A percentile compares a stretch with the other conserved stretches of the same genome.
phyloP scores from a whole-genome alignment of 2,329 filamentous ascomycete species.

The Plectosphaerella cucumerina region DNA sequence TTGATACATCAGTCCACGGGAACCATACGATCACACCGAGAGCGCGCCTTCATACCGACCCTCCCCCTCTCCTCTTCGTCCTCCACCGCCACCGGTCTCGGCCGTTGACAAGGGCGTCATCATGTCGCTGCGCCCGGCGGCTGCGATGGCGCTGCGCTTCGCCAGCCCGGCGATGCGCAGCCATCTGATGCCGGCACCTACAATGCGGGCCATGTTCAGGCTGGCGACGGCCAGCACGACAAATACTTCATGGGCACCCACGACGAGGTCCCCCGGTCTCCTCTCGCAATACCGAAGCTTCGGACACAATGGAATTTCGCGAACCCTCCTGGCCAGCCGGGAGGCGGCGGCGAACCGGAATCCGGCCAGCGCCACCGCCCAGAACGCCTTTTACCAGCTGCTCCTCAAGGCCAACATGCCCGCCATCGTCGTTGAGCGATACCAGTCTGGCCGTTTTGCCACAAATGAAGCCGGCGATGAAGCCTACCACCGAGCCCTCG shows the following conservation, averaged over 20 bases:
- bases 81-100: not conserved
- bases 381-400: slow-evolving; percentile 91
- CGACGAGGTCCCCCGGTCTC: slow-evolving; percentile 10
- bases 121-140: slow-evolving; percentile 12
- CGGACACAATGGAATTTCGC: slow-evolving; percentile 45
- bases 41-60: not conserved
- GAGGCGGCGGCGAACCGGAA: slow-evolving; percentile 94
- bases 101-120: slow-evolving; percentile 3
- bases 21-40: not conserved
- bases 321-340: slow-evolving; percentile 71
- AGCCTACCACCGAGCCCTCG: slow-evolving; percentile 72
- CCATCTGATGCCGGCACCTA: slow-evolving; percentile 7
- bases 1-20: not conserved
- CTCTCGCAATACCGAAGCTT: slow-evolving; percentile 28
- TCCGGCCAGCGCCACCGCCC: slow-evolving; percentile 77
- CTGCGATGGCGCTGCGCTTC: slow-evolving; percentile 11
- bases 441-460: slow-evolving; percentile 81
- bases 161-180: slow-evolving; percentile 9
- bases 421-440: slow-evolving; percentile 85
- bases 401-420: slow-evolving; percentile 91
- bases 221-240: slow-evolving; percentile 6
- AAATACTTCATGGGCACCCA: not conserved
- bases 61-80: not conserved
- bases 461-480: slow-evolving; percentile 73
- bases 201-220: slow-evolving; percentile 11